Evolutionary conservation across 1,284 basidiomycete species (phyloP), one percentile per base, ranked within the genome.

Genomic region (Flammula alnicola): DNA sequence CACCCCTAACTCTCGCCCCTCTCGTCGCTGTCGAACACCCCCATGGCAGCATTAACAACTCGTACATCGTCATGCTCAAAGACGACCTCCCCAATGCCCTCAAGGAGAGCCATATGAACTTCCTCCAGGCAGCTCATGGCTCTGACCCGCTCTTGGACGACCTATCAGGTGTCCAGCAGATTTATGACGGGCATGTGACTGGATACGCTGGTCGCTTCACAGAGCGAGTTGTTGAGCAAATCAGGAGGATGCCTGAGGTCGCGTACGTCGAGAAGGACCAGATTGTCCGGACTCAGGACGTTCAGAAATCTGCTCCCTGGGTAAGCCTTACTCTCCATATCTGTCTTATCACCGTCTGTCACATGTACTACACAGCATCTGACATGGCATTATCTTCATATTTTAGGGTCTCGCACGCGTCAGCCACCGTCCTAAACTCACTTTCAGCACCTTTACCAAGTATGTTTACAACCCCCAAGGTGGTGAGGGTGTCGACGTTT

Each of bases 181-280:
- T 91, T 55, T 93, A 89, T 63, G 78, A 87, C 54, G 75, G 80
- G 33, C 80, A 84, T 59, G 67, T 91, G 63, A 86, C 82, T 57
- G 94, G 93, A 25, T 94, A 95, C 75, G 81, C 95, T 38, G 96
- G 95, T 47, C 78, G 76, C 63, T 98, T 99, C 78, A 82, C 86
- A 29, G 72, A 82, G 35, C 71, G 74, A 42, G 86, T 90, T 32
- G 69, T 99, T 54, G 80, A 93, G 46, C 80, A 83, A 63, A 88
- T 99, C 66, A 83, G 96, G 47, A 72, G 79, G 41, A 80, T 90
- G 76, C 95, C 95, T 14, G 95, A 96, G 69, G 95, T 99, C 42
- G 91, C 87, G 25, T 96, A 90, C 65, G 79, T 99, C 53, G 97
- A 99, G 77, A 82, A 78, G 55, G 97, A 99, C 75, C 93, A 96